Conservation (phyloP, 2,329 filamentous ascomycete genomes). For the Pezicula carpinea region DNA sequence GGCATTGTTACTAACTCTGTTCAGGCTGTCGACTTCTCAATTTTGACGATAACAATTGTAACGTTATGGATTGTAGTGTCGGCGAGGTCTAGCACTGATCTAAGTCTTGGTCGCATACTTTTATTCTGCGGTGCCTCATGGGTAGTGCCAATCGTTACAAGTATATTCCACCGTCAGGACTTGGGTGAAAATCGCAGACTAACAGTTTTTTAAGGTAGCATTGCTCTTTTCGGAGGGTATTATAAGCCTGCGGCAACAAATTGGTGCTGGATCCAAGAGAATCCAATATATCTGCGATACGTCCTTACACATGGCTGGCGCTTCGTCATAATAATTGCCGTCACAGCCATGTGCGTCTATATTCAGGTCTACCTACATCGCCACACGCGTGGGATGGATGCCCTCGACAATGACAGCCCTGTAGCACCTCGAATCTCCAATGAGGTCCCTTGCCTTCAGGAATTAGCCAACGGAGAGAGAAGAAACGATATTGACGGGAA, state of each 20-base stretch:
- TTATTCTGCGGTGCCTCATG: neutral
- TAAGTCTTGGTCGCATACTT: neutral
- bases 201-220: too few relatives aligned
- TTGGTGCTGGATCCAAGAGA: constrained; percentile 36
- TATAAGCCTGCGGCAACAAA: constrained; percentile 32
- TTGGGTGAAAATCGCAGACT: too few relatives aligned
- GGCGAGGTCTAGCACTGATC: neutral
- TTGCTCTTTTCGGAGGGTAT: neutral
- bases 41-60: neutral
- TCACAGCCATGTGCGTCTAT: constrained; percentile 25
- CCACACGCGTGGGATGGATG: constrained; percentile 1
- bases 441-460: neutral
- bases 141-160: neutral
- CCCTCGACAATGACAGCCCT: neutral
- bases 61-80: neutral
- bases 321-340: constrained; percentile 29
- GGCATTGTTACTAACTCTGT: neutral
- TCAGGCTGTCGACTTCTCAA: neutral
- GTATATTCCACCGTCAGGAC: neutral
- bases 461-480: too few relatives aligned
- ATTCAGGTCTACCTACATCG: constrained; percentile 29
- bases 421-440: neutral
- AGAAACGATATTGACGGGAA: too few relatives aligned
- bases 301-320: constrained; percentile 35
- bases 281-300: constrained; percentile 30